Evolutionary conservation across 129 eudicot species (phyloP), one percentile per base, ranked within the genome.

Genomic region (Chrysanthemum makinoi): DNA sequence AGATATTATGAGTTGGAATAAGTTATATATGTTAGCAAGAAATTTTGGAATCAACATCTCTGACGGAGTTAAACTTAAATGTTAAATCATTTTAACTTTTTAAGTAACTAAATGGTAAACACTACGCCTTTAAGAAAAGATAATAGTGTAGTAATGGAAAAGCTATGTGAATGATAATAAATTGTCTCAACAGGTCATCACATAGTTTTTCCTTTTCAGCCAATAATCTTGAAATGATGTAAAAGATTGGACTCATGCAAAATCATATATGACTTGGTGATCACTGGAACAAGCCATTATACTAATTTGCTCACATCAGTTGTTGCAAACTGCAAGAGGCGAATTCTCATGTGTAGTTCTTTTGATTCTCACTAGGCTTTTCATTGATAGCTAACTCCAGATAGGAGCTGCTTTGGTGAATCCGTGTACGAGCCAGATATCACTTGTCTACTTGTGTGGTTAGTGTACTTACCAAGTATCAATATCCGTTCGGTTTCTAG

Each of bases 11-110:
- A 33, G 63, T 53, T 53, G 17, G 17, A 65, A 20, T 26, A 66
- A 66, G 43, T 66, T 17, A 55, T 12, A 49, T 43, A 66, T 19
- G 72, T 66, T 19, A 55, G 18, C 15, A 48, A 48, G 58, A 49
- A 35, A 35, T 35, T 35, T 35, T 35, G 43, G 43, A 35, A 35
- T 35, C 43, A 35, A 35, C 43, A 1, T 39, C 46, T 39, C 10
- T 39, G 46, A 8, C 10, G 46, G 10, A 7, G 72, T 67, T 51
- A 52, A 67, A 24, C 26, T 44, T 56, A 1, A 24, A 6, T 1
- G 6, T 56, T 56, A 39, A 39, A 39, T 39, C 46, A 39, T 39
- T 39, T 39, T 39, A 39, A 39, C 46, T 39, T 39, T 39, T 6
- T 39, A 39, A 39, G 46, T 39, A 39, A 39, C 10, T 7, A 39